Percentiles rank a stretch among this genome's conserved stretches.
phyloP scores from a whole-genome alignment of 2,329 filamentous ascomycete species.

The Exophiala phaeomuriformis region DNA sequence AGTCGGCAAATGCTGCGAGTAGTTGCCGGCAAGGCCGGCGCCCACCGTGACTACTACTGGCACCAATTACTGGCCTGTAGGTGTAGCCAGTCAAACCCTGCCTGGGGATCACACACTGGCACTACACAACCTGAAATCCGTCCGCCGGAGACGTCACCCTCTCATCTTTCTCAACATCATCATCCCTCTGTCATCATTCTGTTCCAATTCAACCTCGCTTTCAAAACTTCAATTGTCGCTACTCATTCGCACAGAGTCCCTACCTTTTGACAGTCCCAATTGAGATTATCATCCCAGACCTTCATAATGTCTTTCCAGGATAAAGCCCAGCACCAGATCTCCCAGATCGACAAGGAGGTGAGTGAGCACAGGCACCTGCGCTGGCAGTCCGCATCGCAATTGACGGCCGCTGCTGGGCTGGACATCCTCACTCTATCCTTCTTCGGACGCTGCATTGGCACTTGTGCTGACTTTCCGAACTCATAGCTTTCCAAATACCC shows the following conservation, averaged over 20 bases:
- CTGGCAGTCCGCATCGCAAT: background rate
- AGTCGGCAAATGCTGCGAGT: too few species aligned
- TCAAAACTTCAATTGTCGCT: background rate
- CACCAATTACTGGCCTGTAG: too few species aligned
- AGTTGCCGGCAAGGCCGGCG: too few species aligned
- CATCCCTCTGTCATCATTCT: background rate
- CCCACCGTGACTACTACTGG: too few species aligned
- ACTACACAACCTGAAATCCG: background rate
- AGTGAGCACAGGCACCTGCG: conserved; percentile 18
- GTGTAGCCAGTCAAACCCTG: too few species aligned
- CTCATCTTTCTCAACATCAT: background rate
- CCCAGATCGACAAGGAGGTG: conserved; percentile 63
- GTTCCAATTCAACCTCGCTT: background rate
- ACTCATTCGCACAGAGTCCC: background rate
- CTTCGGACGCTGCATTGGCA: too few species aligned
- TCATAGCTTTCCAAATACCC: conserved; percentile 59
- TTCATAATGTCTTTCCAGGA: conserved; percentile 48
- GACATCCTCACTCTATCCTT: too few species aligned
- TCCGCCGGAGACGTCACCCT: background rate
- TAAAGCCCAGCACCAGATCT: conserved; percentile 56
- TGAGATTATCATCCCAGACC: background rate
- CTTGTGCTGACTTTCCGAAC: conserved; percentile 5
- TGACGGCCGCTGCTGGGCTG: too few species aligned
- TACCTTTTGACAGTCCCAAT: background rate
- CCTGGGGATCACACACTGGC: background rate